Base-by-base conservation (phyloP, 306 rosid genomes). In the Vachellia pachyceras region DNA sequence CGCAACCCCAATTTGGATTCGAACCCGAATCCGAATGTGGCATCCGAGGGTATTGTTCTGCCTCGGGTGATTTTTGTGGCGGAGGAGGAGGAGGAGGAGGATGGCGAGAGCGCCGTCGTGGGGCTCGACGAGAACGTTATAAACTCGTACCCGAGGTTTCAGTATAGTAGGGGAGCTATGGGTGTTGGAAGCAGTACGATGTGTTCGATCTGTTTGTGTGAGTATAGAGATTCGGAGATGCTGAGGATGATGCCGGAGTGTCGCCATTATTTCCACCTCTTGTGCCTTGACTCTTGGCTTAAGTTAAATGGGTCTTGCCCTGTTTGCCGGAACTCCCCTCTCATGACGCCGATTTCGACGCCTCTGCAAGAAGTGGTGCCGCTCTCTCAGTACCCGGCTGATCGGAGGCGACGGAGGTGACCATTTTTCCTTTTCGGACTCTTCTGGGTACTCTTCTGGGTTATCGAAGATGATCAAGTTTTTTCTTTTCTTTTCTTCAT, bases 161-260 rank as follows among this genome's bases (percentile, higher is more conserved):
- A 82, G 12, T 91, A 76, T 79, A 46, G 75, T 2, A 87, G 82
- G 55, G 94, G 81, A 1, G 64, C 58, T 13, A 42, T 60, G 29
- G 52, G 42, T 4, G 3, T 12, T 37, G 70, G 46, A 2, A 80
- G 73, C 6, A 86, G 81, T 0, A 60, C 83, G 47, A 82, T 88
- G 33, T 95, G 98, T 47, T 95, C 98, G 75, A 91, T 95, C 69
- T 95, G 98, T 22, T 70, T 95, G 69, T 90, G 97, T 69, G 97
- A 95, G 72, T 95, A 92, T 33, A 88, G 85, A 83, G 97, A 90
- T 0, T 77, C 82, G 72, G 99, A 95, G 90, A 90, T 93, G 97
- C 52, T 95, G 45, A 75, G 99, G 86, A 91, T 95, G 99, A 95
- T 95, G 99, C 99, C 97, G 0, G 97, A 95, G 79, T 95, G 99